These are phyloP conservation scores for Aegilops tauschii DNA, from an alignment of 176 grass and related monocot genomes.

Conservation along the genomic window DNA sequence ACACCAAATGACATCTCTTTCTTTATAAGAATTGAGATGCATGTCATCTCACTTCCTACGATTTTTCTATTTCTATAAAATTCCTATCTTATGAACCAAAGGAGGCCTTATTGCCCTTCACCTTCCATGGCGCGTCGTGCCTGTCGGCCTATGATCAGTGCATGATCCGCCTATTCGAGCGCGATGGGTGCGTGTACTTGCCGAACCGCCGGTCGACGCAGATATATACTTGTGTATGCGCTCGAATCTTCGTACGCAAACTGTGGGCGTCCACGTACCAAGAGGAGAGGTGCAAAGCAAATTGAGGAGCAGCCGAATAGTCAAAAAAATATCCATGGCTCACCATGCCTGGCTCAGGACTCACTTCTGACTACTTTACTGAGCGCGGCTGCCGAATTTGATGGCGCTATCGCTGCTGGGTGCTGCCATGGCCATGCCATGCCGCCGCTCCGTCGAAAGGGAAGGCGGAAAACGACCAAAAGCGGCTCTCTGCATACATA, in stretches of 20 bases:
- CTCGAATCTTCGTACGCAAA: background rate
- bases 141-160: background rate
- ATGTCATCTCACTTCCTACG: too few species aligned
- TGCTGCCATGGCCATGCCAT: background rate
- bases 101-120: too few species aligned
- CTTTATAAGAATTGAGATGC: too few species aligned
- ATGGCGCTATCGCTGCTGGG: constrained; percentile 37
- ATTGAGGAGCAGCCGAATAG: too few species aligned
- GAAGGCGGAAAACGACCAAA: background rate
- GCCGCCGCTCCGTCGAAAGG: background rate
- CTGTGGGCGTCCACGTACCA: background rate
- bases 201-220: too few species aligned
- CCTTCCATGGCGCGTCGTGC: background rate
- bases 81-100: too few species aligned
- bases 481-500: too few species aligned
- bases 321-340: constrained; percentile 2
- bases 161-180: background rate
- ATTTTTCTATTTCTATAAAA: too few species aligned
- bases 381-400: constrained; percentile 24
- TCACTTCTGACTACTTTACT: background rate
- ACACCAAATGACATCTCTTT: too few species aligned
- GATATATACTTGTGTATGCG: background rate
- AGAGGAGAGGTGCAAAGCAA: background rate
- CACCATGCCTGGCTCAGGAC: background rate
- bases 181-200: background rate